phyloP scores from a whole-genome alignment of 345 rosid genomes.

The Gossypium herbaceum region DNA sequence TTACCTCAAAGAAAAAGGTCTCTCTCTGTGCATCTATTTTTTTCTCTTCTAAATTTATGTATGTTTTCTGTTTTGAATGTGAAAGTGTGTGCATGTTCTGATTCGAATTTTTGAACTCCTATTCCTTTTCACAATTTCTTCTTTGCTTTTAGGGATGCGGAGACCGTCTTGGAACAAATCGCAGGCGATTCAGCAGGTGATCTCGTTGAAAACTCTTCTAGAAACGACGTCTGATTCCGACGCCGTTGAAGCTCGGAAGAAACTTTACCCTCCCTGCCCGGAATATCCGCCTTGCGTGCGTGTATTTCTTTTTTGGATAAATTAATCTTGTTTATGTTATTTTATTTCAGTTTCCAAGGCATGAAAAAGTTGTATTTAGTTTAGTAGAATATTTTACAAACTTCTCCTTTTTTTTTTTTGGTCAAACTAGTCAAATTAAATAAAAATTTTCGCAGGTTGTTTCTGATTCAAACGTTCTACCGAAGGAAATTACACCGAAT shows the following conservation, averaged over 20 bases:
- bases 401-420: neutral
- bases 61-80: neutral
- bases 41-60: neutral
- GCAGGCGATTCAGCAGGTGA: slow-evolving; percentile 54
- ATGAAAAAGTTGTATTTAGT: neutral
- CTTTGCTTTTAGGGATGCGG: slow-evolving; percentile 38
- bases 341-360: neutral
- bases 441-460: slow-evolving; percentile 22
- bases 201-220: slow-evolving; percentile 39
- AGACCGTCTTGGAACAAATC: slow-evolving; percentile 58
- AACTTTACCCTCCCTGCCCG: slow-evolving; percentile 26
- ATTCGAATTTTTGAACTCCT: neutral
- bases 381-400: neutral
- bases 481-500: slow-evolving; percentile 21
- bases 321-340: neutral
- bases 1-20: slow-evolving; percentile 45
- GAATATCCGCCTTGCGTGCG: slow-evolving; percentile 21
- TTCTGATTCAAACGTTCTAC: slow-evolving; percentile 27
- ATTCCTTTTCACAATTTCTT: slow-evolving; percentile 1
- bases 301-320: neutral
- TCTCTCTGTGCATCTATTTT: neutral
- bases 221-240: slow-evolving; percentile 34
- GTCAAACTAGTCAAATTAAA: slow-evolving; percentile 2
- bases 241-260: slow-evolving; percentile 23
- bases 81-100: neutral